Base-by-base conservation (phyloP, 2,329 filamentous ascomycete species). In the Pseudopyrenochaeta lycopersici region DNA sequence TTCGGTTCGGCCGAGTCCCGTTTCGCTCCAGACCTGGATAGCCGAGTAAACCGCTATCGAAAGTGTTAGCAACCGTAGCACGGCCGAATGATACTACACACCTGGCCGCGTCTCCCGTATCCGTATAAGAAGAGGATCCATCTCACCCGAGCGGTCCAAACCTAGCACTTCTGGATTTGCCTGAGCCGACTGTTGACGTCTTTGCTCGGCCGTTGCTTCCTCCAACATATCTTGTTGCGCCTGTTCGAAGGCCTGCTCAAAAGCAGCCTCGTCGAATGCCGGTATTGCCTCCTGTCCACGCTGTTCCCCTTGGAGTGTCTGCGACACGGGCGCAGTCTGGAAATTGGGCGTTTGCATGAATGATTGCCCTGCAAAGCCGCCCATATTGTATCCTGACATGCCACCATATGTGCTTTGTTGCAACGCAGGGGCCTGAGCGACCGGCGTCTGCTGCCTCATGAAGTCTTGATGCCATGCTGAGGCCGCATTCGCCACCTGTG, bases 381-480 rank as follows among this genome's bases (percentile, higher is more conserved):
- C 59, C 63, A 71, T 72, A 10, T 56, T 63, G 36, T 70, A 70
- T 14, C 64, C 64, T 7, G 64, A 44, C 61, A 72, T 67, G 15
- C 65, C 63, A 3, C 61, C 62, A 48, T 70, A 73, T 20, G 59
- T 54, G 44, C 48, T 64, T 29, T 71, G 69, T 31, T 69, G 67
- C 12, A 68, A 58, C 12, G 53, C 54, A 27, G 67, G 66, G n/a
- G 64, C 58, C 27, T 74, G 74, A 7, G 65, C 54, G 48, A 71
- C 66, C 30, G 69, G 63, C n/a, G 58, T 48, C 50, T 79, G 77
- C 35, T 76, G 72, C 27, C 69, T 64, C 63, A 83, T 70, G 64
- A 89, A 88, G 61, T 88, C 86, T 64, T 85, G 79, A 46, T 88
- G 85, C 87, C 87, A 88, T 76, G 78, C 77, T 46, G 68, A 58